Evolutionary conservation across 768 basidiomycete species (phyloP).

Genomic region (Leucogyrophana mollusca): DNA sequence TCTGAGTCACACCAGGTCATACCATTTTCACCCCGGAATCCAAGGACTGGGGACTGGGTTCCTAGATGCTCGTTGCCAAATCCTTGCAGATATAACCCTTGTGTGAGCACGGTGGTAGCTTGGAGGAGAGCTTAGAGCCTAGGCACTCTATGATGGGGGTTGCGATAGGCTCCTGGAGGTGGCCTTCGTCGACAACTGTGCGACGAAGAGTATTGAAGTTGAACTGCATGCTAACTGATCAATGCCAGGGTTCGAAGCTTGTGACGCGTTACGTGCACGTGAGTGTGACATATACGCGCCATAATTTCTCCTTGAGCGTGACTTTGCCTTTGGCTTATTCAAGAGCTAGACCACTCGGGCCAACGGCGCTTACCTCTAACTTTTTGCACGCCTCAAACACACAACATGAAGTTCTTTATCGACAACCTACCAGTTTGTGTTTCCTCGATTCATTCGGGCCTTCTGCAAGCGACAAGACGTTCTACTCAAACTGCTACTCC

Average conservation of each 20-base stretch:
- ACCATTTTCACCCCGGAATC: too few relatives aligned
- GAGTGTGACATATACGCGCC: not conserved
- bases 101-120: too few relatives aligned
- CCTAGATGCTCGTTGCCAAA: too few relatives aligned
- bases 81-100: too few relatives aligned
- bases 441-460: not conserved
- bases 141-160: too few relatives aligned
- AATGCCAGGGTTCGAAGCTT: not conserved
- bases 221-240: too few relatives aligned
- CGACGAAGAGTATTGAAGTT: too few relatives aligned
- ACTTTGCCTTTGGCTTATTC: not conserved
- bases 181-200: too few relatives aligned
- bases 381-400: not conserved
- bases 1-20: too few relatives aligned
- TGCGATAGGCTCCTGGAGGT: too few relatives aligned
- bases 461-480: not conserved
- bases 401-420: constrained; percentile 75
- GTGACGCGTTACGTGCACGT: not conserved
- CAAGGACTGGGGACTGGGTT: too few relatives aligned
- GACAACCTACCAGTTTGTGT: constrained; percentile 72
- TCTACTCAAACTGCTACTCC: not conserved
- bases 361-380: not conserved
- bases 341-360: not conserved
- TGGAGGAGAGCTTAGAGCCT: too few relatives aligned
- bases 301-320: not conserved